Base-by-base conservation (phyloP, 1,284 basidiomycete genomes). In the Phaffia rhodozyma region DNA sequence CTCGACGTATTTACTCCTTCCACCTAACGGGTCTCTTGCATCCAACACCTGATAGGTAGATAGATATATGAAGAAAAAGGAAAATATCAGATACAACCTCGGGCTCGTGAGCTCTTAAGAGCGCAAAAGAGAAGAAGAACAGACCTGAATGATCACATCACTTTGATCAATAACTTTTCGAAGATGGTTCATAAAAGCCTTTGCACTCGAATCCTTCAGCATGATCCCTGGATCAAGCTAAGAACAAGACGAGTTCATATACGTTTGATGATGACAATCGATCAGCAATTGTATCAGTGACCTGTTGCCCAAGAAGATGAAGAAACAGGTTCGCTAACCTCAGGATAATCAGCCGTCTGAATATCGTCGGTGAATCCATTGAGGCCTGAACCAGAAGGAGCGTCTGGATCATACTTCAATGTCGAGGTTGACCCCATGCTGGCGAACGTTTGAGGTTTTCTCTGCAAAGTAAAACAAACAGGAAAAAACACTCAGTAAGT, bases 151-250 rank as follows among this genome's bases (percentile, higher is more conserved):
- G 61, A 98, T 78, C 34, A 98, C 89, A 74, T 98, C 94, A 66
- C 87, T 86, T 69, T 92, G 82, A 69, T 96, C 91, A 65, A 98
- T 86, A 55, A 98, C 93, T 77, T 91, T 93, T 75, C 91, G 84
- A 47, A 98, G 78, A 20, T 79, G 76, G 81, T 81, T 63, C 84
- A 85, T 67, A 87, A 80, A 75, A 83, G 88, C 75, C 85, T 84
- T 71, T 79, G 82, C 66, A 79, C 83, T 67, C 20, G 74, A 75
- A 68, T 78, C 76, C 47, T 73, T 70, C 20, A 72, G 69, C 16
- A 72, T 75, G 27, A 75, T 83, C 70, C 71, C 87, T 81, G 74
- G 85, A 83, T 74, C 83, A 83, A 68, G 60, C 30, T 27, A 34
- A 23, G 55, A 71, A 66, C 58, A 71, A 30, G 71, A 68, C 58